Conservation (phyloP, 495 filamentous ascomycete genomes). For the Talaromyces thailandensis region DNA sequence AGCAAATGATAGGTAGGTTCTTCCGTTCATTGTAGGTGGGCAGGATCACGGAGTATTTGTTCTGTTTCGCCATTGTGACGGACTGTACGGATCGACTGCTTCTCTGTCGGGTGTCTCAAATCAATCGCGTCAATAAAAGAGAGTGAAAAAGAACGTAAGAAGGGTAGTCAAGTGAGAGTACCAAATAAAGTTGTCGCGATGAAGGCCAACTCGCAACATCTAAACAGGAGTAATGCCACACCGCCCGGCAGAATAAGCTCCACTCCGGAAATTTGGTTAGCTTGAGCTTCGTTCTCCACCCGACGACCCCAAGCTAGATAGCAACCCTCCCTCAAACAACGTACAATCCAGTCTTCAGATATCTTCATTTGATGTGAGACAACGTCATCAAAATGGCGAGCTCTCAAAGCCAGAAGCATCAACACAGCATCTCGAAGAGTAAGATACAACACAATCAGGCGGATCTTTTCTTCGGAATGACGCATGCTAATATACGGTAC, state of each 20-base stretch:
- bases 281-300: not conserved
- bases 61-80: constrained; percentile 32
- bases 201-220: constrained; percentile 6
- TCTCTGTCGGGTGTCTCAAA: not conserved
- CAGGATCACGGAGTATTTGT: constrained; percentile 95
- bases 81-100: not conserved
- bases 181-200: not conserved
- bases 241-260: constrained; percentile 6
- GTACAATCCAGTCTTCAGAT: not conserved
- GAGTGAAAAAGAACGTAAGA: not conserved
- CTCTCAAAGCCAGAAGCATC: constrained; percentile 12
- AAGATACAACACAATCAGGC: constrained; percentile 9
- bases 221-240: constrained; percentile 1
- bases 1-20: constrained; percentile 92
- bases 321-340: too few species aligned
- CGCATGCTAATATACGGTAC: not conserved
- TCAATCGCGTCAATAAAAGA: not conserved
- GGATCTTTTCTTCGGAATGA: not conserved
- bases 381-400: not conserved
- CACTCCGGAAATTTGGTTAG: not conserved
- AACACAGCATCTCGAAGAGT: constrained; percentile 30
- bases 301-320: not conserved
- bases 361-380: not conserved
- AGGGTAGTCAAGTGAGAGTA: not conserved
- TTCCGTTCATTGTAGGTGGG: constrained; percentile 97